Conservation (phyloP, 495 filamentous ascomycete species). For the Podospora pseudocomata region DNA sequence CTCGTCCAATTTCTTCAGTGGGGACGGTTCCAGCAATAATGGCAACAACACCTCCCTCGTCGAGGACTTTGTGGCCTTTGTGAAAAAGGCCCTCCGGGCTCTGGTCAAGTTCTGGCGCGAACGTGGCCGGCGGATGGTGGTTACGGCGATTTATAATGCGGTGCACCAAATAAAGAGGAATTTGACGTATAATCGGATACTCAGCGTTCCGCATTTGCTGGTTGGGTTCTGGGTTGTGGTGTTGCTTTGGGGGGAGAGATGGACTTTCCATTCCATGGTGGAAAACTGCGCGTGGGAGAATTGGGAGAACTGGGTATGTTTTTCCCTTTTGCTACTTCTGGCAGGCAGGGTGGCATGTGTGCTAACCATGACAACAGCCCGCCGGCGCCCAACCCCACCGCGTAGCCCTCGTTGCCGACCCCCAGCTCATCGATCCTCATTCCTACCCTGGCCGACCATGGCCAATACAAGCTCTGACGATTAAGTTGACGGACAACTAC, state of each 20-base stretch:
- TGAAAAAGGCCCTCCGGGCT: constrained; percentile 33
- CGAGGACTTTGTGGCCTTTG: constrained; percentile 28
- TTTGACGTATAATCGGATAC: constrained; percentile 41
- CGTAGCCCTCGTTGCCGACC: constrained; percentile 86
- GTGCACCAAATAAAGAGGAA: constrained; percentile 38
- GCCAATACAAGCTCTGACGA: constrained; percentile 74
- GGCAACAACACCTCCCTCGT: constrained; percentile 27
- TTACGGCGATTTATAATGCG: constrained; percentile 24
- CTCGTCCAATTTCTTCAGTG: background rate
- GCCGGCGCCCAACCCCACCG: constrained; percentile 74
- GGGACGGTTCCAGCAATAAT: constrained; percentile 14
- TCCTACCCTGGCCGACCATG: constrained; percentile 93
- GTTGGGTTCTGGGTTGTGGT: constrained; percentile 70
- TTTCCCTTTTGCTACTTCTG: background rate
- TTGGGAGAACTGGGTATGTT: constrained; percentile 87
- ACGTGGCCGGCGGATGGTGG: constrained; percentile 34
- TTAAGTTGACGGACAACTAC: constrained; percentile 84
- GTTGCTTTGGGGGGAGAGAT: constrained; percentile 85
- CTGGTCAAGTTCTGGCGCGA: constrained; percentile 37
- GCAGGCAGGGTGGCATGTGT: background rate
- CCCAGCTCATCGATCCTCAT: constrained; percentile 96
- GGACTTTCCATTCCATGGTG: constrained; percentile 64
- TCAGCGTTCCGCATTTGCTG: constrained; percentile 63
- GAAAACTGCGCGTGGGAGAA: constrained; percentile 72
- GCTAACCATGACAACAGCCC: constrained; percentile 51